Percentiles rank a stretch among this genome's conserved stretches.
Conservation (phyloP, 345 rosid genomes). For the Gossypium herbaceum region DNA sequence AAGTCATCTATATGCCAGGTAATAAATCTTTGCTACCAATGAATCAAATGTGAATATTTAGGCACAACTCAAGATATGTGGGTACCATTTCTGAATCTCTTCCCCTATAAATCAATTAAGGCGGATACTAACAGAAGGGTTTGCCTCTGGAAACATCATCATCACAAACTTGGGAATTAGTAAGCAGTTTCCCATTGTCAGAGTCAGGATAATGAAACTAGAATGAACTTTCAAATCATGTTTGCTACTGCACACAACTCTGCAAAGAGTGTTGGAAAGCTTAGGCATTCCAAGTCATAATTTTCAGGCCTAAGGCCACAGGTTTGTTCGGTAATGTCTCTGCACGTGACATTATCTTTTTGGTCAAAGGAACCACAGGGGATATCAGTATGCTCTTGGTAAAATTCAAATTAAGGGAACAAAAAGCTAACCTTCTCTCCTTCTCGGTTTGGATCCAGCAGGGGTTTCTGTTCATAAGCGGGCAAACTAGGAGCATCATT, state of each 20-base stretch:
- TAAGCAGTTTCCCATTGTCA: background rate
- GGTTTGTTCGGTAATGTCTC: background rate
- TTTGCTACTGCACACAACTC: background rate
- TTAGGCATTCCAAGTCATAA: background rate
- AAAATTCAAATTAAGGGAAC: background rate
- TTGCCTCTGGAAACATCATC: background rate
- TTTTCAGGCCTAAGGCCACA: background rate
- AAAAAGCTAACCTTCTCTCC: constrained; percentile 73
- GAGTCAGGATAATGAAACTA: background rate
- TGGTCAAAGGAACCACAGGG: background rate
- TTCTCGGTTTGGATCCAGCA: constrained; percentile 82
- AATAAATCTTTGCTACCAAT: background rate
- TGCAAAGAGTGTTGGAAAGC: background rate
- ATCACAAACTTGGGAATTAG: too few species aligned
- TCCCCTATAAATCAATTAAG: background rate
- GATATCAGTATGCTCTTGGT: background rate
- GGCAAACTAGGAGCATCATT: constrained; percentile 73
- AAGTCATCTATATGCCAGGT: background rate
- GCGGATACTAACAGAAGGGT: background rate
- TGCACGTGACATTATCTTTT: background rate
- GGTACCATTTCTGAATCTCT: background rate
- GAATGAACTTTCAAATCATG: background rate
- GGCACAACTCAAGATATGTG: background rate
- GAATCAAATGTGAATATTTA: background rate
- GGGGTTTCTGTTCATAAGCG: constrained; percentile 79